Base-by-base conservation (phyloP, 768 basidiomycete species). In the Peribolospora kevripleyi region DNA sequence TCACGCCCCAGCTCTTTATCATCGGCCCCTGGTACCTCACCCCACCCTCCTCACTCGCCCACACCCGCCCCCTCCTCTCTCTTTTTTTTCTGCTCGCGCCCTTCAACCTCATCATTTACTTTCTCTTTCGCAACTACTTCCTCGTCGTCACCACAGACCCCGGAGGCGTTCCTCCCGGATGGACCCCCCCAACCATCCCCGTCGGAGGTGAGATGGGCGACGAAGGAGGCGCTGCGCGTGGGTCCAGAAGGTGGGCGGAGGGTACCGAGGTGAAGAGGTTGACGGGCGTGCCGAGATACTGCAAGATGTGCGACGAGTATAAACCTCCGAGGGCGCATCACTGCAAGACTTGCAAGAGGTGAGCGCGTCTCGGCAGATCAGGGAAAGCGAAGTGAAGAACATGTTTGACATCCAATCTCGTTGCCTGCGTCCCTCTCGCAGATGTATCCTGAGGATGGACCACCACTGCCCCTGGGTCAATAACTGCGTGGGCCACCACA, bases 401-500 rank as follows among this genome's bases (percentile, higher is more conserved):
- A 37, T 48, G 52, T 8, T 54, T 48, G 48, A 45, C 11, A 25
- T 25, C 25, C 25, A 25, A 1, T 25, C 25, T 25, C 25, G 25
- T 25, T 25, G 25, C 25, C 25, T 41, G 42, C 36, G 3, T 45
- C 14, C 48, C 47, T 39, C 48, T 52, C 39, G 11, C 51, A 83
- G 81, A 64, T 87, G 83, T 67, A 74, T 91, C 42, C 75, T 93
- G 54, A 79, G 84, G 50, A 91, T 93, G 85, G 85, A 85, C 80
- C 65, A 60, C 48, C 60, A 60, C 41, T 59, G 46, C 54, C 11
- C 36, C 6, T 90, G 84, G 86, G 77, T 87, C 41, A 81, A 86
- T 66, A 95, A 88, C 61, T 91, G 90, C 63, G 82, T 98, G 59
- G 93, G 93, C 0, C 81, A 86, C 66, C 77, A 73, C 69, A 98